These are phyloP conservation scores for Polygonum aviculare DNA, from an alignment of 148 eudicot genomes.

Conservation along the genomic window DNA sequence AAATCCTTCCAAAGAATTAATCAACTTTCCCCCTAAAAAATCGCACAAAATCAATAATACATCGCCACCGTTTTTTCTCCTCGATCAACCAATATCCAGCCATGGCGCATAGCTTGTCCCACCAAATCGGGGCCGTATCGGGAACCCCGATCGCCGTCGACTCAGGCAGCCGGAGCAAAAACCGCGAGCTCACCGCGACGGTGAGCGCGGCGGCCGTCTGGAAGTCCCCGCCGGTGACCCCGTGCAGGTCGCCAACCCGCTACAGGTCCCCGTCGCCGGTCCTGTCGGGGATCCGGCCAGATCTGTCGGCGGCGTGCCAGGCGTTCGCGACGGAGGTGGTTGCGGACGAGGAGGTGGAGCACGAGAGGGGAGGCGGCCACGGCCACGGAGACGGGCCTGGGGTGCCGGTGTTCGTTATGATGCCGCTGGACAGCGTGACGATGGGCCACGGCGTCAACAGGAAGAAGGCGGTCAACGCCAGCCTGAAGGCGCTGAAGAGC, in stretches of 20 bases:
- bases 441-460: slow-evolving; percentile 55
- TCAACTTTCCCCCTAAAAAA: not conserved
- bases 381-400: slow-evolving; percentile 22
- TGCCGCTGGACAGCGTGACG: slow-evolving; percentile 85
- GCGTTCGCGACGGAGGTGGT: slow-evolving; percentile 6
- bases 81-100: not conserved
- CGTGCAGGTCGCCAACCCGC: not conserved
- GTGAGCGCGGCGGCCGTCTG: slow-evolving; percentile 6
- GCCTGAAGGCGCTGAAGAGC: slow-evolving; percentile 69
- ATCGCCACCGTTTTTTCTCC: not conserved
- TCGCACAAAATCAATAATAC: not conserved
- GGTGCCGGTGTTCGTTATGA: slow-evolving; percentile 94
- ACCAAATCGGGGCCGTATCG: not conserved
- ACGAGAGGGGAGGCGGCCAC: not conserved
- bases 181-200: not conserved
- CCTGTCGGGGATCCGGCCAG: not conserved
- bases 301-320: not conserved
- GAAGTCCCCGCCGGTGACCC: not conserved
- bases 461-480: slow-evolving; percentile 75
- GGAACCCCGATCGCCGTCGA: not conserved
- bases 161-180: not conserved
- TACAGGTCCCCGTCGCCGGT: not conserved
- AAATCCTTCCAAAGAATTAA: no score
- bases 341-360: slow-evolving; percentile 5
- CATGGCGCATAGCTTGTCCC: not conserved